Evolutionary conservation across 164 flowering plant genomes (phyloP), one percentile per base, ranked within the genome.

Genomic region (Echeveria elegans): DNA sequence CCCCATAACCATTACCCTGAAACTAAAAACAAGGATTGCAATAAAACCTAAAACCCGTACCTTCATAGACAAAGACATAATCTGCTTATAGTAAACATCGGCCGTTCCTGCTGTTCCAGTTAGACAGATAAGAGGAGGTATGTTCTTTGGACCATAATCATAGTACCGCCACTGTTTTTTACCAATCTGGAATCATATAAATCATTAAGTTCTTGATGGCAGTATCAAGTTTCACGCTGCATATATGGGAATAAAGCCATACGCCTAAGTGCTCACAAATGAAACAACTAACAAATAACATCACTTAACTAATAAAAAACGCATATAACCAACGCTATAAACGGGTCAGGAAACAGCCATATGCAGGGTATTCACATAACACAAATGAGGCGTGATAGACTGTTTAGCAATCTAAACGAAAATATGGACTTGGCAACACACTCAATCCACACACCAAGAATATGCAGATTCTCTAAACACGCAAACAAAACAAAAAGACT

Each of bases 21-120:
- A 43, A 43, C 2, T n/a, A n/a, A 43, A 11, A 16, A 43, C 15
- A 16, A 43, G 18, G 47, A n/a, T n/a, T n/a, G n/a, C n/a, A n/a
- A n/a, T n/a, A n/a, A n/a, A n/a, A n/a, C n/a, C n/a, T 0, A 24
- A 56, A 56, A 26, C 7, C 0, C 32, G 8, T 78, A 94, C 99
- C 99, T 91, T 94, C 83, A 82, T 85, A 41, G 99, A 89, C 77
- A 95, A 77, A 50, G 96, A 78, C 97, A 95, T 87, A 69, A 95
- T 82, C 79, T 95, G 99, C 70, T 95, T 95, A 80, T 92, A 95
- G 78, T 88, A 88, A 48, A 91, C 96, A 78, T 95, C 99, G 23
- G 99, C 96, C 10, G 97, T 89, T 72, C 97, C 93, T 64, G 94
- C 90, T 40, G 77, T 92, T 61, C 97, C 99, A 48, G 99, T 96